Percentiles rank a stretch among this genome's conserved stretches.
phyloP scores from a whole-genome alignment of 2,329 filamentous ascomycete genomes.

The Aspergillus sp. region DNA sequence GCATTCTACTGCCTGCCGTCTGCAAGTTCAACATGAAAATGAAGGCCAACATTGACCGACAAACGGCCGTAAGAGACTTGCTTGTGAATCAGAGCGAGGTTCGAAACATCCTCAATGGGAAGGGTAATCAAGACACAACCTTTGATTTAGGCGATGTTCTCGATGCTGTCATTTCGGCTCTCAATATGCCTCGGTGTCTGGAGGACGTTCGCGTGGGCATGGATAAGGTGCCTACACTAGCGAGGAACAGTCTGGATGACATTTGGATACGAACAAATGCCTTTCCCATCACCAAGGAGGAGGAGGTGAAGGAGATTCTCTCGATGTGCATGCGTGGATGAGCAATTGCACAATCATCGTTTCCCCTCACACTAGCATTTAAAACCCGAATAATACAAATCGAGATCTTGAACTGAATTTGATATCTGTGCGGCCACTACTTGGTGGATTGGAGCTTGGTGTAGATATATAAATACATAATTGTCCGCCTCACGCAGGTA shows the following conservation, averaged over 20 bases:
- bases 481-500: too few relatives aligned
- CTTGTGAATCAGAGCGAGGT: constrained; percentile 36
- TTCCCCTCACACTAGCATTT: too few relatives aligned
- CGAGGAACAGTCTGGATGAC: constrained; percentile 46
- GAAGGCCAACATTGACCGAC: constrained; percentile 39
- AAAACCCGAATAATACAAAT: too few relatives aligned
- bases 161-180: constrained; percentile 44
- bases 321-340: too few relatives aligned
- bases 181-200: constrained; percentile 51
- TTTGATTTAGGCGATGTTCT: constrained; percentile 48
- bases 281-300: constrained; percentile 41
- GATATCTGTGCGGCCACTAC: too few relatives aligned
- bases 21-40: constrained; percentile 48
- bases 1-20: constrained; percentile 49
- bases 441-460: too few relatives aligned
- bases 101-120: constrained; percentile 27
- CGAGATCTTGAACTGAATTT: too few relatives aligned
- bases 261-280: constrained; percentile 47
- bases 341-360: too few relatives aligned
- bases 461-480: too few relatives aligned
- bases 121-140: constrained; percentile 17
- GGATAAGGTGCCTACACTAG: constrained; percentile 44
- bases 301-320: constrained; percentile 49
- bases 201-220: constrained; percentile 45
- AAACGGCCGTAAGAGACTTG: constrained; percentile 34